Conservation (phyloP, 176 grass and related monocot genomes). For the Oryza australiensis region DNA sequence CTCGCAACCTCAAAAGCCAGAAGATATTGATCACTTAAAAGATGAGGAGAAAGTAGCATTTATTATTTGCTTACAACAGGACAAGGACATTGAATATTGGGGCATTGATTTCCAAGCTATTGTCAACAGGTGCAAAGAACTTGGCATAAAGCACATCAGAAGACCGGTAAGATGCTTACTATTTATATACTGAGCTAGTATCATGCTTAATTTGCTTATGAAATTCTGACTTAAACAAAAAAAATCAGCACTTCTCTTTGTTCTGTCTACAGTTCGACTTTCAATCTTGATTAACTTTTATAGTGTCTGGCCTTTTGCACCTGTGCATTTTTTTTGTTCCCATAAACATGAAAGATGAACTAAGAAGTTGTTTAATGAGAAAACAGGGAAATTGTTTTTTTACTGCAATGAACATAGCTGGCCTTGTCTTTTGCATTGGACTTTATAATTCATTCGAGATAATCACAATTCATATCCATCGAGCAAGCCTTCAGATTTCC, state of each 20-base stretch:
- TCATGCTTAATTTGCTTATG: neutral
- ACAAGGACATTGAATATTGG: slow-evolving; percentile 92
- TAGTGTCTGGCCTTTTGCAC: neutral
- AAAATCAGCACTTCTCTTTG: too few species aligned
- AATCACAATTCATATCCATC: neutral
- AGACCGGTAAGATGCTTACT: slow-evolving; percentile 59
- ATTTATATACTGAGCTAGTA: neutral
- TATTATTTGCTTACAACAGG: slow-evolving; percentile 89
- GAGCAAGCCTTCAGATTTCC: neutral
- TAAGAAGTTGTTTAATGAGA: neutral
- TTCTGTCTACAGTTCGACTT: too few species aligned
- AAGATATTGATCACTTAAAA: slow-evolving; percentile 87
- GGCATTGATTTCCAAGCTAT: slow-evolving; percentile 74
- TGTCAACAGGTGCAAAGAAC: slow-evolving; percentile 68
- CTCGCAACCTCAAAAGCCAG: slow-evolving; percentile 84
- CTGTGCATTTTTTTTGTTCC: neutral
- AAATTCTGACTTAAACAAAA: too few species aligned
- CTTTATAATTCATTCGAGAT: neutral
- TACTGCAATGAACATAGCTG: neutral
- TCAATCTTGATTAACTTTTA: too few species aligned
- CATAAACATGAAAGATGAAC: neutral
- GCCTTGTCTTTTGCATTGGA: neutral
- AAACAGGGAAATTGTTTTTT: neutral
- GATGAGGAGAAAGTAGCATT: slow-evolving; percentile 69
- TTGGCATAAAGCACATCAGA: slow-evolving; percentile 73